Evolutionary conservation across 345 rosid species (phyloP), one percentile per base, ranked within the genome.

Genomic region (Populus ilicifolia): DNA sequence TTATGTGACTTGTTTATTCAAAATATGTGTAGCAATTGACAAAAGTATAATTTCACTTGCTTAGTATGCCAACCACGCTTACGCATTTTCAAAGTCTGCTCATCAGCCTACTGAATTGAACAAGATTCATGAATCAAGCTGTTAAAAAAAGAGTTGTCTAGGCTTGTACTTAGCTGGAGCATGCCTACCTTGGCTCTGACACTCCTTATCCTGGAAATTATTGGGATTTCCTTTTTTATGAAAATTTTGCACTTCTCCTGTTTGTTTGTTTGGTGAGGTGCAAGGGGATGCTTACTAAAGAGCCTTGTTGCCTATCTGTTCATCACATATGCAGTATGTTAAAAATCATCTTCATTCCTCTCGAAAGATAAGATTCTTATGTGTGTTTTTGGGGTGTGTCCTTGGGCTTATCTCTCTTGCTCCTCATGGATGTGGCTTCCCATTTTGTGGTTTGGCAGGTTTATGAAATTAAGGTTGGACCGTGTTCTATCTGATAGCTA

Each of bases 391-490:
- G 14, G 14, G 23, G 39, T 65, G 21, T 66, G 12, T 20, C 41
- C 50, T 43, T 41, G 44, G 44, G 44, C 44, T 41, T 10, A 64
- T 21, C 36, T 71, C 50, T 52, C 52, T 35, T 77, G 35, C 54
- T 29, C 35, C 30, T 77, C 9, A 23, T n/a, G 48, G 80, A n/a
- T 74, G 21, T 35, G 70, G 33, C 72, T 71, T 6, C 12, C 73
- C n/a, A 36, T 81, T 27, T 12, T 27, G 6, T 74, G 81, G 27
- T 68, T 68, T 61, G 38, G 79, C 91, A 95, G 99, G 90, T 95
- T 88, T 83, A 95, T 95, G 99, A 95, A 95, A 83, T 84, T 95
- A 76, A 92, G 99, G 82, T 75, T 95, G 88, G 99, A 95, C 85
- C 88, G 98, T 71, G 99, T 95, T 84, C 87, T 95, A 33, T 83